These are phyloP conservation scores for Boletus tylopilopsis DNA, from an alignment of 768 basidiomycete species.

Conservation along the genomic window DNA sequence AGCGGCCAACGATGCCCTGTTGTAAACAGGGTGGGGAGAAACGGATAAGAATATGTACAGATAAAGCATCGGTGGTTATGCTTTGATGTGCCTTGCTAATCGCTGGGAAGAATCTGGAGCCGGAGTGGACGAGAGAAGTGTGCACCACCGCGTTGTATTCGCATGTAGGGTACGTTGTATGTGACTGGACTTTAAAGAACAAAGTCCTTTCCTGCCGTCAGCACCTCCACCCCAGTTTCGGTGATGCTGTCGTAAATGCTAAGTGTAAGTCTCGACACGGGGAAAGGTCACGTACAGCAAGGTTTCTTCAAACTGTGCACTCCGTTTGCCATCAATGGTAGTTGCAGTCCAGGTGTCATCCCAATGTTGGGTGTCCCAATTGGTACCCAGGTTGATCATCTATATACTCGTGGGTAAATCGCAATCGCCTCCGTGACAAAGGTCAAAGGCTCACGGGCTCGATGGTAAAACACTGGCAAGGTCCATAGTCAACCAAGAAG, in stretches of 20 bases:
- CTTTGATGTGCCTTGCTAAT: conserved; percentile 23
- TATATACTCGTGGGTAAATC: conserved; percentile 31
- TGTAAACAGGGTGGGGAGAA: conserved; percentile 23
- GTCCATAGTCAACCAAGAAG: conserved; percentile 5
- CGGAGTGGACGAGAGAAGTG: conserved; percentile 19
- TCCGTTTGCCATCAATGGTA: conserved; percentile 84
- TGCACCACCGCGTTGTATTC: conserved; percentile 20
- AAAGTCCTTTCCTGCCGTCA: conserved; percentile 56
- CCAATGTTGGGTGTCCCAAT: conserved; percentile 80
- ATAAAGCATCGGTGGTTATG: conserved; percentile 23
- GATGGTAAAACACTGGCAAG: conserved; percentile 67
- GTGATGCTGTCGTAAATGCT: conserved; percentile 61
- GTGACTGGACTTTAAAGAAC: conserved; percentile 19
- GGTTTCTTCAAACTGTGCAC: conserved; percentile 98
- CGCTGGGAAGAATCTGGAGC: conserved; percentile 20
- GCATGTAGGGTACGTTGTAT: conserved; percentile 22
- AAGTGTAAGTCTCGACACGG: conserved; percentile 10
- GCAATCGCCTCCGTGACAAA: conserved; percentile 1
- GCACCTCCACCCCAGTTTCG: conserved; percentile 83
- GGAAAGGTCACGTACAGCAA: conserved; percentile 63
- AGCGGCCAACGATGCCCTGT: conserved; percentile 25
- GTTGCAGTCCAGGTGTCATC: conserved; percentile 96
- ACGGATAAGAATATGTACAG: conserved; percentile 32
- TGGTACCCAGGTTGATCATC: conserved; percentile 90
- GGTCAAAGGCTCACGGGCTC: conserved; percentile 60